phyloP scores from a whole-genome alignment of 495 filamentous ascomycete species.

The Penicillium mononematosum region DNA sequence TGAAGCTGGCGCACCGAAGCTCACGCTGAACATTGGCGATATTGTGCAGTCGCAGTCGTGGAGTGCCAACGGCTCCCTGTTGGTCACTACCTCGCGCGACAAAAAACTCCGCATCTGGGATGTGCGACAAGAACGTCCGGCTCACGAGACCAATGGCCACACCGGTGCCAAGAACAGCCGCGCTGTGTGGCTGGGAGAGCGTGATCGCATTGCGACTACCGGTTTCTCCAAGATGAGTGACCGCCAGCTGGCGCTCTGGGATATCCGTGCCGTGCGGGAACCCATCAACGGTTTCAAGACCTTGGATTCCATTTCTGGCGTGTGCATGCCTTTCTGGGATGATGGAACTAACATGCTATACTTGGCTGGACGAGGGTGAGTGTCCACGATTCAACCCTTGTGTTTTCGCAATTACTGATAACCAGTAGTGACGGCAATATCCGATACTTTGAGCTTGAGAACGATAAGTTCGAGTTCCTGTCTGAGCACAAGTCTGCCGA shows the following conservation, averaged over 20 bases:
- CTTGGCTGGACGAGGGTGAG: constrained; percentile 92
- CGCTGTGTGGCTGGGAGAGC: constrained; percentile 93
- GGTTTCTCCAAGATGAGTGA: constrained; percentile 99
- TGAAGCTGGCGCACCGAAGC: constrained; percentile 65
- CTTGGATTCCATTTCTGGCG: constrained; percentile 91
- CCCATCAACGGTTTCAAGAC: constrained; percentile 86
- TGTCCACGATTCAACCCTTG: constrained; percentile 5
- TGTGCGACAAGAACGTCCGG: constrained; percentile 84
- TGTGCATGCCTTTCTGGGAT: constrained; percentile 99
- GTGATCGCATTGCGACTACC: constrained; percentile 89
- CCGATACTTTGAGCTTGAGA: constrained; percentile 94
- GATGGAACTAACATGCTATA: constrained; percentile 91
- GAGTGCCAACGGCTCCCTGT: constrained; percentile 85
- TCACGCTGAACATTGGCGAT: constrained; percentile 79
- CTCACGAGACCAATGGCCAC: constrained; percentile 82
- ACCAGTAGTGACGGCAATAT: constrained; percentile 86
- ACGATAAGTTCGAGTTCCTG: constrained; percentile 95
- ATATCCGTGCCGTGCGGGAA: constrained; percentile 73
- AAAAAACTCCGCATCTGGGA: constrained; percentile 99
- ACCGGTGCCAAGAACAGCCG: constrained; percentile 95
- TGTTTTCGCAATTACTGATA: constrained; percentile 17
- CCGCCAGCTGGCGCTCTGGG: constrained; percentile 92
- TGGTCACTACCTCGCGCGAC: constrained; percentile 93
- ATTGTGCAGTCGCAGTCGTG: constrained; percentile 94
- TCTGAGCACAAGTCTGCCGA: constrained; percentile 95